Evolutionary conservation across 2,329 filamentous ascomycete species (phyloP).

Genomic region (Pyricularia sp.): DNA sequence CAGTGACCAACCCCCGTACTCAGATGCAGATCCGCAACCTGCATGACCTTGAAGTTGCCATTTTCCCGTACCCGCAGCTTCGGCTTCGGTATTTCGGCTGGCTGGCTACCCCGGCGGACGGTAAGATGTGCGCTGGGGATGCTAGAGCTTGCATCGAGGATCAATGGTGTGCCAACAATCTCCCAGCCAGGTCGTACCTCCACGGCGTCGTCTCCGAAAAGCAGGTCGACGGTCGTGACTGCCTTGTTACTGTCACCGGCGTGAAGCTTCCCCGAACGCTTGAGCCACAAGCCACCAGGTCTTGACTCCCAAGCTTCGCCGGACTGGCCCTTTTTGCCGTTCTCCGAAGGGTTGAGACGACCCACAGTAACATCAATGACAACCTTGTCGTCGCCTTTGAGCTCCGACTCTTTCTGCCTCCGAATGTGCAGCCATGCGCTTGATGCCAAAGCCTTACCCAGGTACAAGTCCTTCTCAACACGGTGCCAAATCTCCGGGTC

Average conservation of each 20-base stretch:
- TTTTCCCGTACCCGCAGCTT: slow-evolving; percentile 73
- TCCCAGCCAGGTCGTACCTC: slow-evolving; percentile 84
- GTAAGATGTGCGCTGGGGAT: slow-evolving; percentile 66
- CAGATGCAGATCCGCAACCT: slow-evolving; percentile 87
- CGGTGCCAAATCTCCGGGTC: slow-evolving; percentile 67
- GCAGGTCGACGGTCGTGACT: slow-evolving; percentile 73
- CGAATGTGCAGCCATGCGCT: slow-evolving; percentile 76
- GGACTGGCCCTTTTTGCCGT: slow-evolving; percentile 38
- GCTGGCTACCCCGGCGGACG: slow-evolving; percentile 60
- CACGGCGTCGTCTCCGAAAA: slow-evolving; percentile 85
- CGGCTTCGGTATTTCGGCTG: slow-evolving; percentile 54
- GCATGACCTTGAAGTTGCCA: slow-evolving; percentile 95
- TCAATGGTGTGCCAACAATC: slow-evolving; percentile 62
- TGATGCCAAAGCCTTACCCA: slow-evolving; percentile 63
- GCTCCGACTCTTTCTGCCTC: slow-evolving; percentile 78
- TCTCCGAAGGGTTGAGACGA: slow-evolving; percentile 56
- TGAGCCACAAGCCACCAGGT: slow-evolving; percentile 72
- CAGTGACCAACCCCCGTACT: slow-evolving; percentile 83
- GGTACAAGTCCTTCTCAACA: slow-evolving; percentile 81
- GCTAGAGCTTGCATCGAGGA: slow-evolving; percentile 55
- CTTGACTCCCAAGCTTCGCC: slow-evolving; percentile 69
- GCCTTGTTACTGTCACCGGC: slow-evolving; percentile 66
- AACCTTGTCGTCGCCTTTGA: slow-evolving; percentile 64
- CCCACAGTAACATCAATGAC: slow-evolving; percentile 72
- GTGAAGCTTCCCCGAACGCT: slow-evolving; percentile 61